These are phyloP conservation scores for Verticillium nubilum DNA, from an alignment of 2,329 filamentous ascomycete genomes.

Conservation along the genomic window DNA sequence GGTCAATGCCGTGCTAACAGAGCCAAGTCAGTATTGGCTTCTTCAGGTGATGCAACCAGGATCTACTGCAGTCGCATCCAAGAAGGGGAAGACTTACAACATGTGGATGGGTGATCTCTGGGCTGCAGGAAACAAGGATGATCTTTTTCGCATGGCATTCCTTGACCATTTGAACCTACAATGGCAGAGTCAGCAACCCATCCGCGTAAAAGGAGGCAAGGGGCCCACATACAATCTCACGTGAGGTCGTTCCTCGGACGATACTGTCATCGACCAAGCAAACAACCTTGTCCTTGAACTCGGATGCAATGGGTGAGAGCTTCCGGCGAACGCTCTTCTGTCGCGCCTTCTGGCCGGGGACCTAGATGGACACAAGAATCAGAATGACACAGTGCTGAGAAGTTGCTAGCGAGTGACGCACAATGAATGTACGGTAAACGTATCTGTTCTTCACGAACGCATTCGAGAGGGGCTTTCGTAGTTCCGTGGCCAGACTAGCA, in stretches of 20 bases:
- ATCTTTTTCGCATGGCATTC: slow-evolving; percentile 79
- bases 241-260: slow-evolving; percentile 73
- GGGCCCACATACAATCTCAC: slow-evolving; percentile 34
- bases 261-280: slow-evolving; percentile 86
- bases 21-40: slow-evolving; percentile 2
- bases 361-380: slow-evolving; percentile 25
- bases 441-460: slow-evolving; percentile 76
- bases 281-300: slow-evolving; percentile 77
- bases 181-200: neutral
- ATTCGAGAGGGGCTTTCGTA: slow-evolving; percentile 72
- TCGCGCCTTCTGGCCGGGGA: slow-evolving; percentile 67
- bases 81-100: slow-evolving; percentile 54
- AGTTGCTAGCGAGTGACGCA: neutral
- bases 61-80: too few relatives aligned
- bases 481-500: slow-evolving; percentile 63
- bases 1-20: slow-evolving; percentile 38
- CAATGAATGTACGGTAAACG: slow-evolving; percentile 82
- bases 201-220: neutral
- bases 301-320: slow-evolving; percentile 77
- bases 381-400: neutral
- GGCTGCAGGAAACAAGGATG: slow-evolving; percentile 76
- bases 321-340: slow-evolving; percentile 87
- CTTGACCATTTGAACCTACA: slow-evolving; percentile 61
- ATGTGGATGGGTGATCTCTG: slow-evolving; percentile 78
- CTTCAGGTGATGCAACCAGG: too few relatives aligned